Evolutionary conservation across 805 yeast species (phyloP).

Genomic region (Ogataea thermomethanolica): DNA sequence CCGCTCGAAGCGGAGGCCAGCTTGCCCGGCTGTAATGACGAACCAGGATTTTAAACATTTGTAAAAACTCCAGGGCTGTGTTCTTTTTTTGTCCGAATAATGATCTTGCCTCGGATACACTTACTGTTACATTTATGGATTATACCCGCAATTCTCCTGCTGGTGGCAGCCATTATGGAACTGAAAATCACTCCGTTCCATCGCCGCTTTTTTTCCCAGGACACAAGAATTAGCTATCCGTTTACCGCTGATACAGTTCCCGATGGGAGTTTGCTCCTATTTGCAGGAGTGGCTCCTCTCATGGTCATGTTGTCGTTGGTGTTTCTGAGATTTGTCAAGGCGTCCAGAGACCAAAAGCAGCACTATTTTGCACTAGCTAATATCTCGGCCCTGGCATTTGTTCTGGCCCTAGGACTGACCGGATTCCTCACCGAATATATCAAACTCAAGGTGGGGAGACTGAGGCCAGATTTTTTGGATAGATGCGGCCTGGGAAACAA

Average conservation of each 20-base stretch:
- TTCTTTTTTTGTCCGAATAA: background rate
- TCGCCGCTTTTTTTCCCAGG: constrained; percentile 2
- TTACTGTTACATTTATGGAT: too few species aligned
- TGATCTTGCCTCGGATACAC: too few species aligned
- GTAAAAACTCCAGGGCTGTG: background rate
- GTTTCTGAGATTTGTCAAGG: background rate
- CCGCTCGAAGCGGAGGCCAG: constrained; percentile 3
- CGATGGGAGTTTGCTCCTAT: background rate
- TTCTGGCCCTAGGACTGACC: constrained; percentile 40
- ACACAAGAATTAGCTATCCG: constrained; percentile 4
- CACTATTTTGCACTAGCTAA: constrained; percentile 37
- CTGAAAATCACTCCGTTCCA: background rate
- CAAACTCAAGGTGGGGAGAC: constrained; percentile 79
- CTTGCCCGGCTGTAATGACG: constrained; percentile 3
- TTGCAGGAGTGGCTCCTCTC: background rate
- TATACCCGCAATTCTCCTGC: too few species aligned
- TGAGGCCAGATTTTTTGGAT: constrained; percentile 84
- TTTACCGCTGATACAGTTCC: constrained; percentile 3
- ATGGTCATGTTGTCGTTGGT: background rate
- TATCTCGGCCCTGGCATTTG: constrained; percentile 37
- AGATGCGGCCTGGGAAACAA: constrained; percentile 55
- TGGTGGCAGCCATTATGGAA: too few species aligned
- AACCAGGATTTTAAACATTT: background rate
- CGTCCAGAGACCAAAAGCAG: constrained; percentile 10
- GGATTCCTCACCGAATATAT: constrained; percentile 65